These are phyloP conservation scores for Aureobasidium sp. DNA, from an alignment of 2,329 filamentous ascomycete species.

Conservation along the genomic window DNA sequence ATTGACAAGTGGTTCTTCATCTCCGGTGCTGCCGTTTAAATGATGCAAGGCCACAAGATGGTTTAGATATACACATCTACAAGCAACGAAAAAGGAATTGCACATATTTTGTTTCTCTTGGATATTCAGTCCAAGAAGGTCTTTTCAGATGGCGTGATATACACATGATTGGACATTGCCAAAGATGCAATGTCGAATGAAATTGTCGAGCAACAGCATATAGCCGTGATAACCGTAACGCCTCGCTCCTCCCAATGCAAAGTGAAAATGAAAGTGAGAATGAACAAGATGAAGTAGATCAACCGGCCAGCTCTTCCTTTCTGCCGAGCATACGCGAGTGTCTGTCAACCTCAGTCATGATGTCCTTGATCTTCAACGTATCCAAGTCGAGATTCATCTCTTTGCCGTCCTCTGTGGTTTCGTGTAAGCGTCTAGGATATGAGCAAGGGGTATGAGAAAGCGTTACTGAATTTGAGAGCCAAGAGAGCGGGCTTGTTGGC, in stretches of 20 bases:
- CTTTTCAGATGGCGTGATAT: not conserved
- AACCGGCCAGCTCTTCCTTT: slow-evolving; percentile 63
- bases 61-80: slow-evolving; percentile 6
- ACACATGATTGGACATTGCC: not conserved
- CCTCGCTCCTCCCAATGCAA: slow-evolving; percentile 10
- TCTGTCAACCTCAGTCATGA: slow-evolving; percentile 81
- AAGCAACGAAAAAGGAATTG: slow-evolving; percentile 8
- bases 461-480: slow-evolving; percentile 75
- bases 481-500: slow-evolving; percentile 62
- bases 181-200: not conserved
- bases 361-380: slow-evolving; percentile 73
- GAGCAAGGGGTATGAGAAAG: not conserved
- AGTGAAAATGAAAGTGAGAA: slow-evolving; percentile 39
- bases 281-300: not conserved
- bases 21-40: slow-evolving; percentile 63
- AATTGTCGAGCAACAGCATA: not conserved
- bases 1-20: slow-evolving; percentile 99
- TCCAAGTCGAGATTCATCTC: slow-evolving; percentile 75
- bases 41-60: not conserved
- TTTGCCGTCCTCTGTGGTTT: slow-evolving; percentile 72
- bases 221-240: not conserved
- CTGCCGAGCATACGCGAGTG: slow-evolving; percentile 77
- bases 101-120: not conserved
- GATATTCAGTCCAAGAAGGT: not conserved
- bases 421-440: slow-evolving; percentile 14